Evolutionary conservation across 164 flowering plant genomes (phyloP).

Genomic region (Aristolochia californica): DNA sequence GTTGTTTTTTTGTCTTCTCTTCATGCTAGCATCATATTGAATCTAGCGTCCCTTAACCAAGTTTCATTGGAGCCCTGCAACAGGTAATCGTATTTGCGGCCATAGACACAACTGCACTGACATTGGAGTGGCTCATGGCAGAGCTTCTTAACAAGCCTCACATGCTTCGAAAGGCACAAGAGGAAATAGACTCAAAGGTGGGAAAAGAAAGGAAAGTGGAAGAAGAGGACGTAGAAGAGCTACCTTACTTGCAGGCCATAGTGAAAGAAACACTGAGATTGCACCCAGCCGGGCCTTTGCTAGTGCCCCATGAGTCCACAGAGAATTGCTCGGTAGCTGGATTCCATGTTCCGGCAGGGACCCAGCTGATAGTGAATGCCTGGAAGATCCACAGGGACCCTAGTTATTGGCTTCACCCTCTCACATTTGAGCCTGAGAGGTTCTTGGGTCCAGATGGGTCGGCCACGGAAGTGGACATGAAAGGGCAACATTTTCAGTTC

Average conservation of each 20-base stretch:
- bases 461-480: not conserved
- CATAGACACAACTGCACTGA: not conserved
- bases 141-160: constrained; percentile 1
- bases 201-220: not conserved
- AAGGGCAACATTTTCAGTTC: not conserved
- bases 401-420: not conserved
- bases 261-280: too few species aligned
- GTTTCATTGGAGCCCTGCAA: too few species aligned
- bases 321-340: not conserved
- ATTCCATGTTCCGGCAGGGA: not conserved
- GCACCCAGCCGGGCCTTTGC: not conserved
- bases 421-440: not conserved
- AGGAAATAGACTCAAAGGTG: not conserved
- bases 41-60: too few species aligned
- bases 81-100: not conserved
- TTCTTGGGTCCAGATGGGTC: not conserved
- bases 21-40: too few species aligned
- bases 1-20: too few species aligned
- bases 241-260: not conserved
- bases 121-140: not conserved
- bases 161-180: not conserved
- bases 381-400: not conserved
- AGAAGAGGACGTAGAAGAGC: not conserved
- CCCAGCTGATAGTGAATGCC: not conserved
- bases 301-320: not conserved